Percentiles rank a stretch among this genome's conserved stretches.
phyloP scores from a whole-genome alignment of 176 grass and related monocot genomes.

The Neostapfia colusana region DNA sequence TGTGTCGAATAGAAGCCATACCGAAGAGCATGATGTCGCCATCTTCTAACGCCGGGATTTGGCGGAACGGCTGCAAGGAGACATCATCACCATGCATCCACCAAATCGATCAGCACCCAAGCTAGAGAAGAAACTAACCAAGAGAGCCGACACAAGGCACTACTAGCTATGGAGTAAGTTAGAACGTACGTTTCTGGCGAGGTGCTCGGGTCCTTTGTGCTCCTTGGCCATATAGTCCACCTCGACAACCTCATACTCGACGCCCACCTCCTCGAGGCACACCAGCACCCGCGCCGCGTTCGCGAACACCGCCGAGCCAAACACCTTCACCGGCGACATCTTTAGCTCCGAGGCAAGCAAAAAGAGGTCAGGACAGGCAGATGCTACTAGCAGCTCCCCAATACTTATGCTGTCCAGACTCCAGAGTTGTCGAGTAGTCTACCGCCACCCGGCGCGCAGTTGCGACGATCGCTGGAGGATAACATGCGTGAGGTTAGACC shows the following conservation, averaged over 20 bases:
- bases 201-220: constrained; percentile 28
- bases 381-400: background rate
- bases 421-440: too few relatives aligned
- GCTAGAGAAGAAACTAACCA: too few relatives aligned
- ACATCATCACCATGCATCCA: background rate
- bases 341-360: background rate
- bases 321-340: constrained; percentile 40
- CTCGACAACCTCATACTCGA: constrained; percentile 29
- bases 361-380: background rate
- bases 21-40: constrained; percentile 37
- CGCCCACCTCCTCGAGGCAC: constrained; percentile 38
- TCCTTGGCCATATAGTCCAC: constrained; percentile 17
- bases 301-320: constrained; percentile 6
- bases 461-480: too few relatives aligned
- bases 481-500: too few relatives aligned
- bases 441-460: too few relatives aligned
- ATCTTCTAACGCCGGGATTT: constrained; percentile 45
- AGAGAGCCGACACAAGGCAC: too few relatives aligned
- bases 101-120: background rate
- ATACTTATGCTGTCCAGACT: too few relatives aligned
- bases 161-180: too few relatives aligned
- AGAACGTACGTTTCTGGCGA: constrained; percentile 21
- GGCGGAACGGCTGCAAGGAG: constrained; percentile 41
- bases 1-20: background rate
- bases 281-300: constrained; percentile 23